These are phyloP conservation scores for Lipomyces yamadae DNA, from an alignment of 805 yeast genomes.

Conservation along the genomic window DNA sequence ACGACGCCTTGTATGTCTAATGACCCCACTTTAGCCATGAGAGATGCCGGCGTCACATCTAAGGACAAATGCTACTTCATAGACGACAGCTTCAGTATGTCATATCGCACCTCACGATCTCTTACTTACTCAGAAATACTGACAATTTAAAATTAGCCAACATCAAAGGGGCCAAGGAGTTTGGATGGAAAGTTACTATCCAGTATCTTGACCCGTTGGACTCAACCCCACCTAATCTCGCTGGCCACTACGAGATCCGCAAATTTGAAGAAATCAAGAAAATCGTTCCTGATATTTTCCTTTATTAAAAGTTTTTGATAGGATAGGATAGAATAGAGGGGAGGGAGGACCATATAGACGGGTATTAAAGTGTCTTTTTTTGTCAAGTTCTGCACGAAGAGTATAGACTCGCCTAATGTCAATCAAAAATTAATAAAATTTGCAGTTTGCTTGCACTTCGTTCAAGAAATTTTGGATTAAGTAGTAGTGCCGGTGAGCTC, in stretches of 20 bases:
- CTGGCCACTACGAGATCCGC: conserved; percentile 59
- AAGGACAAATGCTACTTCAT: conserved; percentile 68
- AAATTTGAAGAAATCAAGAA: conserved; percentile 60
- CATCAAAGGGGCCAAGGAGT: conserved; percentile 68
- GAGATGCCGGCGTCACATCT: conserved; percentile 61
- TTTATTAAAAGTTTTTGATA: neutral
- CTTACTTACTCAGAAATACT: neutral
- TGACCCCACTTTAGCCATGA: conserved; percentile 46
- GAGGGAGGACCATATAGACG: neutral
- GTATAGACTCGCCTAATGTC: neutral
- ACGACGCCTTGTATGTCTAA: too few relatives aligned
- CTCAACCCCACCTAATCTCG: conserved; percentile 49
- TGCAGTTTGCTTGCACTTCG: neutral
- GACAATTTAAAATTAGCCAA: conserved; percentile 50
- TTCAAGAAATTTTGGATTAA: neutral
- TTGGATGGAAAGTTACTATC: conserved; percentile 74
- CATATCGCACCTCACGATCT: neutral
- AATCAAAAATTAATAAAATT: neutral
- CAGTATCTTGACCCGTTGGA: conserved; percentile 76
- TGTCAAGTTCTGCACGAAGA: neutral
- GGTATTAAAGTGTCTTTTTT: neutral
- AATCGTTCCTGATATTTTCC: conserved; percentile 59
- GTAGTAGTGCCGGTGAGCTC: neutral
- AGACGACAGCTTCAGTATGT: conserved; percentile 72
- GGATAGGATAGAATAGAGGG: conserved; percentile 13